Conservation (phyloP, 257 asterid genomes). For the Avicennia marina region DNA sequence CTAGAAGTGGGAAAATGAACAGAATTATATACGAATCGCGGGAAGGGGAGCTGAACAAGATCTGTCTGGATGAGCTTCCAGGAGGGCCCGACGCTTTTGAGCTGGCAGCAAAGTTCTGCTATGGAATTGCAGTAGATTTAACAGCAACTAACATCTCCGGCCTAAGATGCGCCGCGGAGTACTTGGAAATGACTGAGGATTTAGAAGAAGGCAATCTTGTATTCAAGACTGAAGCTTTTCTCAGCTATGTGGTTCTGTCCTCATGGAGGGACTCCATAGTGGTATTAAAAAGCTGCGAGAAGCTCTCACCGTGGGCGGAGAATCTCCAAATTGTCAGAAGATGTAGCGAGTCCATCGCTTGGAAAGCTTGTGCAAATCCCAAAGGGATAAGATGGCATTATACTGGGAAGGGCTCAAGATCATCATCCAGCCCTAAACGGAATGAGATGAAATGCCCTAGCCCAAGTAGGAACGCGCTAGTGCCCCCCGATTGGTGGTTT, state of each 20-base stretch:
- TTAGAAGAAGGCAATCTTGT: slow-evolving; percentile 92
- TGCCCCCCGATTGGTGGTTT: slow-evolving; percentile 96
- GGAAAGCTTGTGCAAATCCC: slow-evolving; percentile 98
- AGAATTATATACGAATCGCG: slow-evolving; percentile 68
- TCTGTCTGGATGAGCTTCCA: slow-evolving; percentile 66
- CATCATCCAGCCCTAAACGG: slow-evolving; percentile 81
- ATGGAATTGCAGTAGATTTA: slow-evolving; percentile 83
- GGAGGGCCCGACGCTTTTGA: slow-evolving; percentile 90
- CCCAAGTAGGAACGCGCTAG: slow-evolving; percentile 65
- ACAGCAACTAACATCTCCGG: slow-evolving; percentile 84
- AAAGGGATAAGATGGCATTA: slow-evolving; percentile 95
- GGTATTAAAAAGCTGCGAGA: slow-evolving; percentile 74
- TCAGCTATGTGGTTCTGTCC: slow-evolving; percentile 90
- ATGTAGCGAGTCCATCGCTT: slow-evolving; percentile 93
- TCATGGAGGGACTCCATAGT: slow-evolving; percentile 93
- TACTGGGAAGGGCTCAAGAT: slow-evolving; percentile 55
- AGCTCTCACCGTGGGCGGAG: slow-evolving; percentile 92
- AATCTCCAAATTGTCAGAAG: slow-evolving; percentile 87
- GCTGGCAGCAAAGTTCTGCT: slow-evolving; percentile 92
- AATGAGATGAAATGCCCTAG: slow-evolving; percentile 67
- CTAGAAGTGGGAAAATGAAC: slow-evolving; percentile 85
- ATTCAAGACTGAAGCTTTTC: slow-evolving; percentile 94
- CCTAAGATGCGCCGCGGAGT: slow-evolving; percentile 88
- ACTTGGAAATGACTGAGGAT: slow-evolving; percentile 94
- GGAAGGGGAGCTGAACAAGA: slow-evolving; percentile 42